phyloP scores from a whole-genome alignment of 2,329 filamentous ascomycete genomes.

The Pseudocercospora fuligena region DNA sequence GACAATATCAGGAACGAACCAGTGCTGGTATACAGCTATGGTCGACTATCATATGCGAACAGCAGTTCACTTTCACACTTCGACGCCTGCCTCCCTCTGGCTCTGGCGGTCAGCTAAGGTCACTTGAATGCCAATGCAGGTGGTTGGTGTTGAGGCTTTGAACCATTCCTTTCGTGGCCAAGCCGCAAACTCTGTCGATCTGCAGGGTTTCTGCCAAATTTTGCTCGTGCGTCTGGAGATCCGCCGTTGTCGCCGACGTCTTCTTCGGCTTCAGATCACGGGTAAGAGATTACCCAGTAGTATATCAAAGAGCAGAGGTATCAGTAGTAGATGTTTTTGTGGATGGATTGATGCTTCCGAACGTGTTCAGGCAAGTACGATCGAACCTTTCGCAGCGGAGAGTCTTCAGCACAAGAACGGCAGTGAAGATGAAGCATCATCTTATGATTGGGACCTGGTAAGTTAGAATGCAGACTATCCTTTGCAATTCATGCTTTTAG shows the following conservation, averaged over 20 bases:
- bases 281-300: constrained; percentile 23
- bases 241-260: background rate
- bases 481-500: background rate
- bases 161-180: constrained; percentile 3
- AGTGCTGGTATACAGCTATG: background rate
- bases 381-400: background rate
- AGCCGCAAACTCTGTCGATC: background rate
- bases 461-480: background rate
- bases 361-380: background rate
- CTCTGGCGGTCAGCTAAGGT: constrained; percentile 1
- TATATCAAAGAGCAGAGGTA: background rate
- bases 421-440: constrained; percentile 75
- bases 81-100: background rate
- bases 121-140: constrained; percentile 5
- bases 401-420: constrained; percentile 15
- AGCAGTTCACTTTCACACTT: background rate
- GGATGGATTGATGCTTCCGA: background rate
- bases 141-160: background rate
- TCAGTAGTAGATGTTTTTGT: background rate
- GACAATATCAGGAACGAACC: background rate
- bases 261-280: constrained; percentile 22
- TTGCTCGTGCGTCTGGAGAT: background rate
- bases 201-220: background rate
- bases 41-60: background rate
- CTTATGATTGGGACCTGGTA: constrained; percentile 88